Evolutionary conservation across 106 monocot genomes (phyloP).

Genomic region (Dendrobium catenatum): DNA sequence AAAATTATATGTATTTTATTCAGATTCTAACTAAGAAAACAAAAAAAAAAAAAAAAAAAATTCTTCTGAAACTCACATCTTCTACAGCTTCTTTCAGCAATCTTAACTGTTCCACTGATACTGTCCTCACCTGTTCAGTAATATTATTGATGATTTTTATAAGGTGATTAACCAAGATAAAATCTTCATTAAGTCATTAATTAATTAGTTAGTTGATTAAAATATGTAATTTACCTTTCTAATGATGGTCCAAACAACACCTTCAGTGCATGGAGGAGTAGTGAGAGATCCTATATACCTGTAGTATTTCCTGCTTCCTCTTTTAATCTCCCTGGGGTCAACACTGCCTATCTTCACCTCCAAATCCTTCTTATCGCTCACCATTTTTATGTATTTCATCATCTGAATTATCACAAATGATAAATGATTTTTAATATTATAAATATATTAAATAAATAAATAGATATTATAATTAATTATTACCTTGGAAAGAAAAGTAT

Average conservation of each 20-base stretch:
- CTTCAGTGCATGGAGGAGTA: slow-evolving; percentile 80
- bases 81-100: neutral
- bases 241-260: slow-evolving; percentile 61
- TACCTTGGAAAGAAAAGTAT: neutral
- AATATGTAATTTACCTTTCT: slow-evolving; percentile 10
- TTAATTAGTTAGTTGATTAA: neutral
- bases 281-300: slow-evolving; percentile 87
- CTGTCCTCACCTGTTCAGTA: neutral
- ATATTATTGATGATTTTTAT: neutral
- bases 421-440: neutral
- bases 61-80: neutral
- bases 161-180: too few species aligned
- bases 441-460: neutral
- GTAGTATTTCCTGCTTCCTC: slow-evolving; percentile 57
- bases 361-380: slow-evolving; percentile 9
- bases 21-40: neutral
- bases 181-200: neutral
- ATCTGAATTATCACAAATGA: slow-evolving; percentile 16
- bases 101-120: neutral
- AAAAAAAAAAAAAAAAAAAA: neutral
- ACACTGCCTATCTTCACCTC: slow-evolving; percentile 25
- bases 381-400: slow-evolving; percentile 23
- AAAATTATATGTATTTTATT: too few species aligned
- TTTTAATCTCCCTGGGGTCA: slow-evolving; percentile 22
- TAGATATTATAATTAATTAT: neutral